Evolutionary conservation across 2,329 filamentous ascomycete species (phyloP).

Genomic region (Fusarium pseudonygamai): DNA sequence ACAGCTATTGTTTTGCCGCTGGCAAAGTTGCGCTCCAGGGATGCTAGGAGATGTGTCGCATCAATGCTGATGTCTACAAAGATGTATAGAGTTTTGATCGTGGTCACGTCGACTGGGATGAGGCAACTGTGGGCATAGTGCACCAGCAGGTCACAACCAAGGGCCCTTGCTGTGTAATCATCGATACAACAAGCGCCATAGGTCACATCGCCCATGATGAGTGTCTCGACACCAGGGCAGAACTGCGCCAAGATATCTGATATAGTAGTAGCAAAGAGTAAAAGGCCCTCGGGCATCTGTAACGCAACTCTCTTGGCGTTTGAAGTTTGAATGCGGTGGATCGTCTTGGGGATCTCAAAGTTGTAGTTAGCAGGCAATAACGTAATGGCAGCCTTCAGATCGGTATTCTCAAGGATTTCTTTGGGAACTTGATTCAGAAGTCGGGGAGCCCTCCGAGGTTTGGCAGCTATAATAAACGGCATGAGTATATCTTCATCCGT

Average conservation of each 20-base stretch:
- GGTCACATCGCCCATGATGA: conserved; percentile 99
- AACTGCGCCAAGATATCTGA: conserved; percentile 96
- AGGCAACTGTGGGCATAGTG: conserved; percentile 98
- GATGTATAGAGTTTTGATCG: conserved; percentile 96
- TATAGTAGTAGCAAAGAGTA: conserved; percentile 96
- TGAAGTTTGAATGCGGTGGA: conserved; percentile 87
- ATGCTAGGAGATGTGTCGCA: conserved; percentile 84
- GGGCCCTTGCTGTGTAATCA: conserved; percentile 93
- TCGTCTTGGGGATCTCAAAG: conserved; percentile 98
- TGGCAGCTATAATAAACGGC: conserved; percentile 64
- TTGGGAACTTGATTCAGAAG: conserved; percentile 91
- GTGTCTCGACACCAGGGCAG: conserved; percentile 87
- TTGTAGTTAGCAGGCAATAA: conserved; percentile 96
- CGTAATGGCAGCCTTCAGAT: conserved; percentile 86
- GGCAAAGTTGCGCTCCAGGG: conserved; percentile 87
- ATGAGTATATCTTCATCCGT: conserved; percentile 24
- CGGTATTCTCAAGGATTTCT: conserved; percentile 84
- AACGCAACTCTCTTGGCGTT: conserved; percentile 85
- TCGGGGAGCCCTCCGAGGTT: conserved; percentile 76
- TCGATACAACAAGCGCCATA: conserved; percentile 99
- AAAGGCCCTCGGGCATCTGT: conserved; percentile 96
- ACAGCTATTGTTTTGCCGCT: conserved; percentile 88
- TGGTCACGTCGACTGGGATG: conserved; percentile 94
- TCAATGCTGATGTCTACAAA: conserved; percentile 99
- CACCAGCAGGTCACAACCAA: conserved; percentile 93